Evolutionary conservation across 768 basidiomycete genomes (phyloP), one percentile per base, ranked within the genome.

Genomic region (Mycena indigotica): DNA sequence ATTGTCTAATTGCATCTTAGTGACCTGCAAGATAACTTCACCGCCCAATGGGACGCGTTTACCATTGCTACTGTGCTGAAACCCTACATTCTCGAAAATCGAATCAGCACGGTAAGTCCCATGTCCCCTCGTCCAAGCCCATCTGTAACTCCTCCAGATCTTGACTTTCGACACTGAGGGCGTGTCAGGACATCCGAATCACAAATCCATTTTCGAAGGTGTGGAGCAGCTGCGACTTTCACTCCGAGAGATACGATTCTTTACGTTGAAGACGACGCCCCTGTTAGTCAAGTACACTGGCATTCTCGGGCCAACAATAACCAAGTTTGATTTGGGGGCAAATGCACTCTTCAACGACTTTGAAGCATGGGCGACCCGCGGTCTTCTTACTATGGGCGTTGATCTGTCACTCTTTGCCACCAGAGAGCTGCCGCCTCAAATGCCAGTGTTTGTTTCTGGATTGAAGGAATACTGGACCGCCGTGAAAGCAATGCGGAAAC

Each of bases 101-200:
- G 79, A 19, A 91, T 92, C 50, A 80, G 81, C 38, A 83, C 81
- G 1, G 93, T 93, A 82, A 73, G 21, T 35, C 40, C 44, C 39
- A 53, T 60, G 10, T 15, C 19, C 52, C 35, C 51, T 25, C 29
- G 38, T 38, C 24, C 32, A n/a, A n/a, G 51, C 21, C 2, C 40
- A 49, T 61, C 38, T 48, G 44, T 46, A 25, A 46, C 52, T 13
- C 41, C 28, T n/a, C 35, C 53, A 95, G 93, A 85, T 96, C 46
- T 75, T 97, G 48, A 95, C 93, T 0, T 97, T 96, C 67, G 95
- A 97, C 70, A 56, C 73, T 0, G 63, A 65, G 2, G 95, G 94
- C 2, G 75, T 96, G 15, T 92, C 94, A n/a, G 77, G 75, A 3
- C 95, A 96, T 67, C 91, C 91, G 2, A 97, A 97, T 68, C 95